A percentile compares a stretch with the other conserved stretches of the same genome.
These are phyloP conservation scores for Ephemerocybe angulata DNA, from an alignment of 768 basidiomycete genomes.

Conservation along the genomic window DNA sequence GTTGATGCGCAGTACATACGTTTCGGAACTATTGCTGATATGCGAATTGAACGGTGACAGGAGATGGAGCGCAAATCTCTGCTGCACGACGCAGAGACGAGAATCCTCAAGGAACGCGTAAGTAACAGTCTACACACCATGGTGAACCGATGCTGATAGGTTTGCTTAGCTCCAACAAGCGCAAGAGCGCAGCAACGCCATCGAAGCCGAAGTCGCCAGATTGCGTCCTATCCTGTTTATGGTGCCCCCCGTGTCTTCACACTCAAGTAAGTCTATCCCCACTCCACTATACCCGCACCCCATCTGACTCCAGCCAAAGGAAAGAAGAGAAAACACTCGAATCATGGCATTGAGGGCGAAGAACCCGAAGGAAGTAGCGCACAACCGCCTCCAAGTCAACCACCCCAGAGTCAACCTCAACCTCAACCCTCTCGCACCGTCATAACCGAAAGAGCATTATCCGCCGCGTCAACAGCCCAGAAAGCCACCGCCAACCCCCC, in stretches of 20 bases:
- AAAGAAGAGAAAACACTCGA: constrained; percentile 4
- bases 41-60: constrained; percentile 39
- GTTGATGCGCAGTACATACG: too few species aligned
- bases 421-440: too few species aligned
- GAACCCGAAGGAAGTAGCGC: neutral
- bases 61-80: constrained; percentile 52
- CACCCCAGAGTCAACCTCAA: too few species aligned
- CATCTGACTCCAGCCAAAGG: constrained; percentile 6
- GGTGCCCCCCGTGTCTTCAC: constrained; percentile 56
- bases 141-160: constrained; percentile 18
- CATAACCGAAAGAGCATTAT: too few species aligned
- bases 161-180: constrained; percentile 52
- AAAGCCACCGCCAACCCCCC: too few species aligned
- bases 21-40: too few species aligned
- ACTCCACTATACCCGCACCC: too few species aligned
- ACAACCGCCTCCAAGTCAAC: too few species aligned
- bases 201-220: constrained; percentile 63
- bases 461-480: too few species aligned
- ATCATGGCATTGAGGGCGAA: neutral
- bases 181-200: constrained; percentile 45
- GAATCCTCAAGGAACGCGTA: constrained; percentile 58
- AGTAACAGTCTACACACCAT: constrained; percentile 3
- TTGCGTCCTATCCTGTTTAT: constrained; percentile 68
- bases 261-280: too few species aligned
- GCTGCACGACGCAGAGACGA: constrained; percentile 58